phyloP scores from a whole-genome alignment of 257 asterid genomes.

The Petunia secreta region DNA sequence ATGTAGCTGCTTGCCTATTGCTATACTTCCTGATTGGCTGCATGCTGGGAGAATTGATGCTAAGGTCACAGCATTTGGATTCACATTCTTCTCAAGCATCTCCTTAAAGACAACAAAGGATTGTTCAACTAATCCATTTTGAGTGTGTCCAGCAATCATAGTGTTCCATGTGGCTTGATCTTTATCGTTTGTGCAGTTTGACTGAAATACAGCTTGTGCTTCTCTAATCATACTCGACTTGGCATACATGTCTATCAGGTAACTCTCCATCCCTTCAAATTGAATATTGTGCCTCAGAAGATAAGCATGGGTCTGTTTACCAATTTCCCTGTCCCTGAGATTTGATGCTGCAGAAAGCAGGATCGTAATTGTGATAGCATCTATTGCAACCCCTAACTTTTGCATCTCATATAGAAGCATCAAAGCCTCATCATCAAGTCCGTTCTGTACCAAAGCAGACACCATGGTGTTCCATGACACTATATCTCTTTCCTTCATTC shows the following conservation, averaged over 20 bases:
- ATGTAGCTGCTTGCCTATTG: slow-evolving; percentile 70
- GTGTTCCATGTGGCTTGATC: slow-evolving; percentile 83
- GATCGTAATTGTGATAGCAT: slow-evolving; percentile 65
- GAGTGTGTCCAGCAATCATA: slow-evolving; percentile 73
- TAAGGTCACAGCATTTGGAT: slow-evolving; percentile 75
- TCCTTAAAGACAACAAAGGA: slow-evolving; percentile 53
- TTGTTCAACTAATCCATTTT: slow-evolving; percentile 59
- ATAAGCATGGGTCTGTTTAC: slow-evolving; percentile 75
- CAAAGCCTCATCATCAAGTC: slow-evolving; percentile 63
- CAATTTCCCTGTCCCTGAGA: slow-evolving; percentile 56
- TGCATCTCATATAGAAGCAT: slow-evolving; percentile 81
- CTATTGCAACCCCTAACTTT: slow-evolving; percentile 52
- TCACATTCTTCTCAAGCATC: slow-evolving; percentile 61
- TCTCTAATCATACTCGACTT: slow-evolving; percentile 55
- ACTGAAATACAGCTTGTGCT: slow-evolving; percentile 53
- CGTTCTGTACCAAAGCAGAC: slow-evolving; percentile 71
- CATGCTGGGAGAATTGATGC: slow-evolving; percentile 84
- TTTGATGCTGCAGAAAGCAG: slow-evolving; percentile 79
- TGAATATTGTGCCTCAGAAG: slow-evolving; percentile 59
- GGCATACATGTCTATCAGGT: slow-evolving; percentile 80
- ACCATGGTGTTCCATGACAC: slow-evolving; percentile 85
- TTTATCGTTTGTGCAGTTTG: slow-evolving; percentile 36
- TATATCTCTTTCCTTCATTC: slow-evolving; percentile 65
- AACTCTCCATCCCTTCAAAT: slow-evolving; percentile 71
- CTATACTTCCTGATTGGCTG: slow-evolving; percentile 65